phyloP scores from a whole-genome alignment of 768 basidiomycete genomes.

The Pisolithus tinctorius region DNA sequence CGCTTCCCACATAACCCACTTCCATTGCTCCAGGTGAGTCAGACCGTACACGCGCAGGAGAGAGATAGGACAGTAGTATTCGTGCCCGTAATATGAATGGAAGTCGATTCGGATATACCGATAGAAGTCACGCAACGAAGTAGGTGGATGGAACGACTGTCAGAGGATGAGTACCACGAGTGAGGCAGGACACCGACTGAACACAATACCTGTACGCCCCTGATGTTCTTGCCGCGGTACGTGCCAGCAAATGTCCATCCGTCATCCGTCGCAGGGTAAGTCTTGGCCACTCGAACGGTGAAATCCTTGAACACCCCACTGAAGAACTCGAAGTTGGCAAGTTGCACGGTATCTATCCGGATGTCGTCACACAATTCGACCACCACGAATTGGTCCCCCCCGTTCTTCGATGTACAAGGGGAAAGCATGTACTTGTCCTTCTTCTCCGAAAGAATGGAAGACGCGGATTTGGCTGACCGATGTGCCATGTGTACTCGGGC shows the following conservation, averaged over 20 bases:
- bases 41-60: constrained; percentile 91
- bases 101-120: constrained; percentile 94
- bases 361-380: constrained; percentile 98
- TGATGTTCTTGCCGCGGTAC: constrained; percentile 80
- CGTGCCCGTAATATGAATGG: constrained; percentile 85
- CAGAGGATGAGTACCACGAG: background rate
- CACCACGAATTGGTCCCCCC: constrained; percentile 65
- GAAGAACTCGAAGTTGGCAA: constrained; percentile 98
- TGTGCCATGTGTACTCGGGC: constrained; percentile 87
- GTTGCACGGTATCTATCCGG: constrained; percentile 89
- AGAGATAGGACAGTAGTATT: constrained; percentile 94
- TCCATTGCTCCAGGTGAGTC: constrained; percentile 94
- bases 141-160: constrained; percentile 74
- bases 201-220: constrained; percentile 74
- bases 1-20: constrained; percentile 80
- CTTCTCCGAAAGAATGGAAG: constrained; percentile 80
- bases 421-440: constrained; percentile 96
- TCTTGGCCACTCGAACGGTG: constrained; percentile 80
- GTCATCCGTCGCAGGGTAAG: constrained; percentile 52
- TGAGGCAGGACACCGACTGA: background rate
- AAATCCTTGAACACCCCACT: constrained; percentile 94
- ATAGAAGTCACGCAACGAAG: constrained; percentile 76
- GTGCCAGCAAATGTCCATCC: constrained; percentile 72
- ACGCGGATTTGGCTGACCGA: constrained; percentile 71
- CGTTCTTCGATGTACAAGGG: constrained; percentile 58